Evolutionary conservation across 495 filamentous ascomycete species (phyloP).

Genomic region (Penicillium atrosanguineum): DNA sequence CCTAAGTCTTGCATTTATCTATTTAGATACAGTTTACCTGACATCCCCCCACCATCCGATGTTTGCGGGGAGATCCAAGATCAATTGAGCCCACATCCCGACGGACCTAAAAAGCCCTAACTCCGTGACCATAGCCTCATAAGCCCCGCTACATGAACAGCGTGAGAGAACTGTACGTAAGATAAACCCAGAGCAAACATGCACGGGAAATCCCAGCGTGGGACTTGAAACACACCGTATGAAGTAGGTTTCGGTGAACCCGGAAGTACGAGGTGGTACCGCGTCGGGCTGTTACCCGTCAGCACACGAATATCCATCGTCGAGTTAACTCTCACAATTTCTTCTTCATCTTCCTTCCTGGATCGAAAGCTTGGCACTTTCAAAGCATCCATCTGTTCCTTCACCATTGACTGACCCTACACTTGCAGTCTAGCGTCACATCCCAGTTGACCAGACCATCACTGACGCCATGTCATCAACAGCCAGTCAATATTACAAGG

Average conservation of each 20-base stretch:
- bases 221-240: neutral
- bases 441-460: neutral
- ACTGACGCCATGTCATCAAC: conserved; percentile 14
- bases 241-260: neutral
- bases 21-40: too few relatives aligned
- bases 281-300: conserved; percentile 9
- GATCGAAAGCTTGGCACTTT: neutral
- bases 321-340: conserved; percentile 9
- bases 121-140: neutral
- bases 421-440: neutral
- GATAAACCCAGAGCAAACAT: too few relatives aligned
- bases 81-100: conserved; percentile 17
- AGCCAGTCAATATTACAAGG: conserved; percentile 23
- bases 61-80: neutral
- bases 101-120: neutral
- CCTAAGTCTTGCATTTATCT: too few relatives aligned
- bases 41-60: neutral
- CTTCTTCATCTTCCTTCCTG: neutral
- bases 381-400: neutral
- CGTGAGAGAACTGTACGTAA: neutral
- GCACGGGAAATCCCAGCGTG: neutral
- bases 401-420: neutral
- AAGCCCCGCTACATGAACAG: neutral
- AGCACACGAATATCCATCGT: conserved; percentile 10
- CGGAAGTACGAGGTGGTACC: conserved; percentile 9